Evolutionary conservation across 345 rosid species (phyloP).

Genomic region (Populus euphratica): DNA sequence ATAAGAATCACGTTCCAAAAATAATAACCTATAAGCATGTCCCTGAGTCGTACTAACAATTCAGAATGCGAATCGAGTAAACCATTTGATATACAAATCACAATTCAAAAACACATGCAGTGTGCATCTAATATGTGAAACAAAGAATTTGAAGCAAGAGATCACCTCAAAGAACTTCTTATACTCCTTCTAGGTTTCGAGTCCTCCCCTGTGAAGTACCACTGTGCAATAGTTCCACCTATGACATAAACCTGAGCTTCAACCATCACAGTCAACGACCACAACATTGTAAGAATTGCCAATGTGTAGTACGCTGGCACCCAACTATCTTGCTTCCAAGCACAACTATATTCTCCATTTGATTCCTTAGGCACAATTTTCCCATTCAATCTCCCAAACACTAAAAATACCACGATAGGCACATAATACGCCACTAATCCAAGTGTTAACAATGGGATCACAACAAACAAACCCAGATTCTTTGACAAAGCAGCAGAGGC

Average conservation of each 20-base stretch:
- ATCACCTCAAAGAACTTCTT: slow-evolving; percentile 75
- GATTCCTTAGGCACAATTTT: slow-evolving; percentile 55
- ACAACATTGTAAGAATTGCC: slow-evolving; percentile 78
- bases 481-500: slow-evolving; percentile 75
- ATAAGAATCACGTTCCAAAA: background rate
- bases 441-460: slow-evolving; percentile 53
- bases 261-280: slow-evolving; percentile 74
- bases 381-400: slow-evolving; percentile 73
- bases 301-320: slow-evolving; percentile 82
- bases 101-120: background rate
- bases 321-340: slow-evolving; percentile 87
- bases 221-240: slow-evolving; percentile 77
- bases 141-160: slow-evolving; percentile 7
- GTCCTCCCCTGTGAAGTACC: slow-evolving; percentile 84
- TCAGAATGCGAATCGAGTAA: background rate
- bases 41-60: background rate
- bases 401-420: slow-evolving; percentile 76
- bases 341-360: slow-evolving; percentile 54
- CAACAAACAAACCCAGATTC: slow-evolving; percentile 67
- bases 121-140: background rate
- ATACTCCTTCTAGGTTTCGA: slow-evolving; percentile 55
- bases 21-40: background rate
- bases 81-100: background rate
- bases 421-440: slow-evolving; percentile 59
- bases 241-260: slow-evolving; percentile 90